A percentile compares a stretch with the other conserved stretches of the same genome.
Conservation (phyloP, 176 grass and related monocot genomes). For the Cenchrus fungigraminus region DNA sequence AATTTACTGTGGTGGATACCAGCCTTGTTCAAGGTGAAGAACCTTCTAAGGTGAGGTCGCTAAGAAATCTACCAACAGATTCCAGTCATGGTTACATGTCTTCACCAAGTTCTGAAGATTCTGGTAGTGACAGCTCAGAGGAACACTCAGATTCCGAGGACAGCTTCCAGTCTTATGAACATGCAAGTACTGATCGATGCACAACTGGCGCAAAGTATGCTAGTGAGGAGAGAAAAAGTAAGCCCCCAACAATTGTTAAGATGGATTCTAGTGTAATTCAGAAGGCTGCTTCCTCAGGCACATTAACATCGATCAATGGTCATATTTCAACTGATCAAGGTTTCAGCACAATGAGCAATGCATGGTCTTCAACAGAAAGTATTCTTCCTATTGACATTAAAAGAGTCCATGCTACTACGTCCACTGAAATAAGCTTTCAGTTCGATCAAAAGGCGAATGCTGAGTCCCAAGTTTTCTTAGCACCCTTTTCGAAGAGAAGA, state of each 20-base stretch:
- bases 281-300: conserved; percentile 42
- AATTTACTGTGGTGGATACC: conserved; percentile 98
- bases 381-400: conserved; percentile 51
- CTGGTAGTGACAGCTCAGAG: conserved; percentile 55
- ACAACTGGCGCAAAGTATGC: conserved; percentile 36
- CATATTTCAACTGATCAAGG: conserved; percentile 51
- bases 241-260: conserved; percentile 30
- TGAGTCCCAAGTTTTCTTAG: conserved; percentile 57
- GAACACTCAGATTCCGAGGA: conserved; percentile 55
- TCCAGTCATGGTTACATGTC: conserved; percentile 50
- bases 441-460: conserved; percentile 53
- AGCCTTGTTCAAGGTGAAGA: conserved; percentile 77
- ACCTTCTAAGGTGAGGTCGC: conserved; percentile 76
- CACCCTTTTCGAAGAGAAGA: conserved; percentile 60
- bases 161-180: conserved; percentile 49
- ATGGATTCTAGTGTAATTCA: conserved; percentile 45
- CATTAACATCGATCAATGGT: conserved; percentile 38
- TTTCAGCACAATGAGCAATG: conserved; percentile 35
- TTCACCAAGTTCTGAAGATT: conserved; percentile 47
- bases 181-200: conserved; percentile 30
- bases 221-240: conserved; percentile 32
- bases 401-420: conserved; percentile 49
- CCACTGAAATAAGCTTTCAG: conserved; percentile 53
- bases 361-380: conserved; percentile 30
- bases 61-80: conserved; percentile 74